Evolutionary conservation across 495 filamentous ascomycete genomes (phyloP), one percentile per base, ranked within the genome.

Genomic region (Penicillium ucsense): DNA sequence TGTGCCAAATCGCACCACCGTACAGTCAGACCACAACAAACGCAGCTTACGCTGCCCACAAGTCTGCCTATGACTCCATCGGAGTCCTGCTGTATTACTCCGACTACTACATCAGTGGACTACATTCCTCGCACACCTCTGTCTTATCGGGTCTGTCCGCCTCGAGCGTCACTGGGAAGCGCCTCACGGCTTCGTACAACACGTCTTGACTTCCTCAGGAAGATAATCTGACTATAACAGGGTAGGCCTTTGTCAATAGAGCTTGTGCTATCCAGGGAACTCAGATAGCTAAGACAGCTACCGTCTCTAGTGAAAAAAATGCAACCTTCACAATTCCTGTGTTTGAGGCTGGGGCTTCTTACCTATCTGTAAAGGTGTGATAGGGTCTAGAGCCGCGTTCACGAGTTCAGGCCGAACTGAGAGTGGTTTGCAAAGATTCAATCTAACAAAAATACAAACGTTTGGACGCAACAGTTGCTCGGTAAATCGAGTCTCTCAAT

Each of bases 31-130:
- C 43, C 10, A 67, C 54, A 1, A 64, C 68, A 37, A 77, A 76
- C 40, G 79, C 75, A 2, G 74, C 64, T 2, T 81, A 82, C 43
- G 72, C 72, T 0, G 63, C 75, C 3, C 81, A 76, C 54, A 62
- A 70, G 31, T 57, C 67, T 0, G 64, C 20, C 20, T 20, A 65
- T 0, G 48, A 50, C 2, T 71, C 75, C 1, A 40, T 74, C 10
- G 57, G 65, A 6, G 72, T 67, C 12, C 46, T 81, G 34, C 50
- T 81, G 29, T 76, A 78, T 45, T 82, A 81, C 49, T 80, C 77
- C 0, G 73, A 79, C n/a, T 80, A 81, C 51, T 78, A 72, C 51
- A 57, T 61, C 5, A 66, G 60, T 29, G 76, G 76, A 1, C 71
- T 59, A 5, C 62, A 78, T 20, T 55, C 60, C 6, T 71, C 49